phyloP scores from a whole-genome alignment of 495 filamentous ascomycete species.

The Wilcoxina mikolae region DNA sequence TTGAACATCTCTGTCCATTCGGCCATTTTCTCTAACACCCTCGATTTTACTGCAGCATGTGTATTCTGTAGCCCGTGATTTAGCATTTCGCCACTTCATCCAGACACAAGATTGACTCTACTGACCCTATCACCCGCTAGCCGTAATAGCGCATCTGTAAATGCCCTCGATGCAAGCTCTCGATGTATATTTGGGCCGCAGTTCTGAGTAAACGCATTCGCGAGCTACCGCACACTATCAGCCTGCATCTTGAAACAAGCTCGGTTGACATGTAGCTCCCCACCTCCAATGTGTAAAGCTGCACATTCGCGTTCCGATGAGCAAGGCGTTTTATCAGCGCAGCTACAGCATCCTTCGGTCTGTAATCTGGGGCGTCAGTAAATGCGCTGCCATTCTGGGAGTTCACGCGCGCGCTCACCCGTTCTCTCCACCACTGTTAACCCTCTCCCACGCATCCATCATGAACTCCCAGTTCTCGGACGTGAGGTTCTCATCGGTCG shows the following conservation, averaged over 20 bases:
- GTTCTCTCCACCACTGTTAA: constrained; percentile 43
- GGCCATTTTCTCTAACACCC: constrained; percentile 90
- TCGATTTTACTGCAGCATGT: constrained; percentile 88
- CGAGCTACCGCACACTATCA: constrained; percentile 45
- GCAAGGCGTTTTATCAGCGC: constrained; percentile 91
- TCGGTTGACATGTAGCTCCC: no score
- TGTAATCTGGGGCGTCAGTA: constrained; percentile 17
- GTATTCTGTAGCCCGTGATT: constrained; percentile 48
- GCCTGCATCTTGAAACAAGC: no score
- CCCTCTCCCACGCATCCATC: constrained; percentile 95
- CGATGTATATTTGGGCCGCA: constrained; percentile 83
- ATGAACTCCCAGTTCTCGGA: constrained; percentile 98
- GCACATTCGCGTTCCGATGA: constrained; percentile 97
- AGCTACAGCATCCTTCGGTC: constrained; percentile 82
- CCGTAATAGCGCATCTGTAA: constrained; percentile 85
- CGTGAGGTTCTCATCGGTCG: constrained; percentile 96
- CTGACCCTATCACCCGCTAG: constrained; percentile 69
- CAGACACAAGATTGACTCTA: not conserved
- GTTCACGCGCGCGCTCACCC: constrained; percentile 41
- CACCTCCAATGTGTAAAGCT: constrained; percentile 93
- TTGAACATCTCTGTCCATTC: constrained; percentile 94
- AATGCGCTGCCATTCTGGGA: no score
- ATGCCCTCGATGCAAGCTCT: constrained; percentile 84
- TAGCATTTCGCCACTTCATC: not conserved
- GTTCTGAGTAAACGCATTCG: constrained; percentile 88